Conservation (phyloP, 2,329 filamentous ascomycete genomes). For the Colletotrichum camelliae region DNA sequence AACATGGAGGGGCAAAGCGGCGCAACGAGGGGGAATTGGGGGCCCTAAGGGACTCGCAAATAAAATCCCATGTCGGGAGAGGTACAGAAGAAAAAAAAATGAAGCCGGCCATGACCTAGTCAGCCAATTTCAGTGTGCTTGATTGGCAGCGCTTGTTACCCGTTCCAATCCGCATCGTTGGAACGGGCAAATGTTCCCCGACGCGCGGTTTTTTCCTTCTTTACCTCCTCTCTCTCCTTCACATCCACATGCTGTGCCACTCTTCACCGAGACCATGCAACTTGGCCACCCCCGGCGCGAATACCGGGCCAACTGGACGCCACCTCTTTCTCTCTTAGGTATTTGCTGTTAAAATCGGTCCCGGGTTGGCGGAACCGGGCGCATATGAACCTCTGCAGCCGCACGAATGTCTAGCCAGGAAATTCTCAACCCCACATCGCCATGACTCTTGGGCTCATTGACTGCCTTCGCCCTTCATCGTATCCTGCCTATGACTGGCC, state of each 20-base stretch:
- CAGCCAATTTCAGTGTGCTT: not conserved
- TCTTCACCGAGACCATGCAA: not conserved
- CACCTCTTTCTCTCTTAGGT: not conserved
- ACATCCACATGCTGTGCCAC: not conserved
- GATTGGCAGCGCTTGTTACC: conserved; percentile 18
- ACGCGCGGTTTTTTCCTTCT: not conserved
- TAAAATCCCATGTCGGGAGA: not conserved
- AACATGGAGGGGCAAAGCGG: not conserved
- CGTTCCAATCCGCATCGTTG: conserved; percentile 16
- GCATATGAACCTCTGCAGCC: not conserved
- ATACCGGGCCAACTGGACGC: not conserved
- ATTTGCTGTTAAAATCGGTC: not conserved
- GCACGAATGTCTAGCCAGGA: conserved; percentile 17
- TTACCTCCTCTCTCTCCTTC: not conserved
- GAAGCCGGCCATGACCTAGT: not conserved
- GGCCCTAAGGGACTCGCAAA: not conserved
- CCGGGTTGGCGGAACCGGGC: conserved; percentile 1
- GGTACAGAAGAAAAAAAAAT: not conserved
- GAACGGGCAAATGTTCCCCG: conserved; percentile 13
- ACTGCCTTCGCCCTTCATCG: not conserved
- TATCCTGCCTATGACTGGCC: not conserved
- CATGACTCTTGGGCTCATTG: not conserved
- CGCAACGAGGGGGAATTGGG: not conserved
- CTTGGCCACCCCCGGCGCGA: not conserved
- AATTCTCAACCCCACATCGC: not conserved